Conservation (phyloP, 2,329 filamentous ascomycete genomes). For the Sclerotinia nivalis region DNA sequence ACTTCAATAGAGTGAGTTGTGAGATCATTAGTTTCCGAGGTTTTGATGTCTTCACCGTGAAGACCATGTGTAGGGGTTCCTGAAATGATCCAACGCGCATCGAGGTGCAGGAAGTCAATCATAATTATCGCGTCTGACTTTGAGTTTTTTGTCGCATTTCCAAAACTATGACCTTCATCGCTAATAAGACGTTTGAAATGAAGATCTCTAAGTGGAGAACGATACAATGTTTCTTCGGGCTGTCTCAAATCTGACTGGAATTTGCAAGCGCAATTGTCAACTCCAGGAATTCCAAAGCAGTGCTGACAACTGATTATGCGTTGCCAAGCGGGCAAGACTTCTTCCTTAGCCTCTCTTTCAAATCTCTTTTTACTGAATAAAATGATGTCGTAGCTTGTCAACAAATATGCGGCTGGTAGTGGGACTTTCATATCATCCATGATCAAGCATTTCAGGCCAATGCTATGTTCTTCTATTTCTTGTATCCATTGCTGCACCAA, state of each 20-base stretch:
- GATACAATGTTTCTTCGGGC: slow-evolving; percentile 45
- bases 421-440: slow-evolving; percentile 53
- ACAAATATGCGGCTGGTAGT: slow-evolving; percentile 57
- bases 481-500: slow-evolving; percentile 80
- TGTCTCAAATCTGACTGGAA: slow-evolving; percentile 39
- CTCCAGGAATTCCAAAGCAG: too few species aligned
- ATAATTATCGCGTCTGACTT: slow-evolving; percentile 57
- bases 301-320: background rate
- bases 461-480: slow-evolving; percentile 78
- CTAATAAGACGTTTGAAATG: slow-evolving; percentile 89
- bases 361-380: slow-evolving; percentile 75
- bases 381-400: slow-evolving; percentile 72
- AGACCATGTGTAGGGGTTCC: slow-evolving; percentile 86
- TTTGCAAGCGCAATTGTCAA: background rate
- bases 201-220: slow-evolving; percentile 65
- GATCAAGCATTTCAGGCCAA: slow-evolving; percentile 63
- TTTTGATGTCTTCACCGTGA: slow-evolving; percentile 65
- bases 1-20: background rate
- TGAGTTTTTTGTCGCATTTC: slow-evolving; percentile 57
- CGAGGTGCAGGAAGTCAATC: slow-evolving; percentile 58
- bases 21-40: background rate
- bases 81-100: slow-evolving; percentile 84
- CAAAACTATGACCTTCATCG: slow-evolving; percentile 87
- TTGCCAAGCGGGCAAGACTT: background rate
- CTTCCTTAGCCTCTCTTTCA: slow-evolving; percentile 56